Evolutionary conservation across 306 rosid genomes (phyloP).

Genomic region (Astragalus glycyphyllos): DNA sequence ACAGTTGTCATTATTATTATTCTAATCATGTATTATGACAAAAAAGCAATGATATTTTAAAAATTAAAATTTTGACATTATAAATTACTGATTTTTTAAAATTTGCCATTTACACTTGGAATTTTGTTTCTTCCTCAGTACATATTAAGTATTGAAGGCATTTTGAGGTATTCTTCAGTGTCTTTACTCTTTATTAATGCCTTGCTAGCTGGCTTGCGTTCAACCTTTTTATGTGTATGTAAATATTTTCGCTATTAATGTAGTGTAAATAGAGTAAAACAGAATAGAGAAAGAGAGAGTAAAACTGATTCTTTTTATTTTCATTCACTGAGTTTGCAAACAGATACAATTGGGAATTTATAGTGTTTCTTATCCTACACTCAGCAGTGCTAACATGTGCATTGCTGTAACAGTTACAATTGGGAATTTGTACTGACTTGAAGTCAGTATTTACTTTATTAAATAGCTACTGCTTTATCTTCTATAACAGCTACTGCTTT

Average conservation of each 20-base stretch:
- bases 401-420: too few relatives aligned
- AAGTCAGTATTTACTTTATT: too few relatives aligned
- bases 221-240: neutral
- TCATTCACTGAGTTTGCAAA: too few relatives aligned
- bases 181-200: neutral
- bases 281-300: too few relatives aligned
- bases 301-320: too few relatives aligned
- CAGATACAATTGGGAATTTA: too few relatives aligned
- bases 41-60: neutral
- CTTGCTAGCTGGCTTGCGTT: constrained; percentile 10
- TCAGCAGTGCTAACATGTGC: too few relatives aligned
- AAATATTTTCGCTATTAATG: neutral
- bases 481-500: too few relatives aligned
- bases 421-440: too few relatives aligned
- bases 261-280: too few relatives aligned
- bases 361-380: too few relatives aligned
- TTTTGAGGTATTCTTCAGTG: neutral
- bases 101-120: neutral
- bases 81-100: neutral
- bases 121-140: constrained; percentile 22
- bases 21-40: neutral
- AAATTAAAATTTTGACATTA: neutral
- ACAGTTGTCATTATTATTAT: neutral
- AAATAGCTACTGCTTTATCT: too few relatives aligned
- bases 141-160: constrained; percentile 4